Evolutionary conservation across 345 rosid species (phyloP), one percentile per base, ranked within the genome.

Genomic region (Erodium maritimum): DNA sequence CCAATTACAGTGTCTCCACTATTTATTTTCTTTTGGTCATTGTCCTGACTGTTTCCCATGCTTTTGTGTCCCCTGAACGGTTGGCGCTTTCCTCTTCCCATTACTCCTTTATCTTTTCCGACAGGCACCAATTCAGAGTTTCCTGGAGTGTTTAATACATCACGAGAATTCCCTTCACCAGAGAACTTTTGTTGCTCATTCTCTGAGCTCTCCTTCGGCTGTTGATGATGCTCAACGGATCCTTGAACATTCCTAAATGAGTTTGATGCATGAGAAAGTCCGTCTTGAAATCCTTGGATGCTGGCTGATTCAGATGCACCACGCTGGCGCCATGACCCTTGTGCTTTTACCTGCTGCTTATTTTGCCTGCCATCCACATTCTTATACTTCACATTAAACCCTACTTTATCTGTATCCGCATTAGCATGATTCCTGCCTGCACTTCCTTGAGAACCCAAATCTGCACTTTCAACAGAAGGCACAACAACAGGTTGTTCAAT

Each of bases 271-370:
- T 65, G 63, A 67, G 60, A 23, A 57, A 65, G 68, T 34, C 68
- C 77, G 45, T 74, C 78, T 11, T 62, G 75, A 62, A 57, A 64
- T 46, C 70, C 66, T 64, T 78, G 77, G 29, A 46, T 20, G 61
- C 58, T 13, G 5, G 64, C 63, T 58, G 83, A 62, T 46, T 77
- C 93, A 19, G 70, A 61, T 13, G 83, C 63, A 60, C 77, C 72
- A 3, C 85, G 77, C 65, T 85, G 95, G 65, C 75, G 88, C 94
- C 91, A 78, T 20, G 91, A 64, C 65, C 88, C 86, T 52, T 73
- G 80, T 59, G 65, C 81, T 80, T 73, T 85, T 62, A 82, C 91
- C 50, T 73, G 70, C 69, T 75, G 71, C 69, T 76, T 87, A 51
- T 61, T 74, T 63, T 71, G 83, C 78, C 82, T 78, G 63, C 73